Base-by-base conservation (phyloP, 179 eudicot species). In the Silene coronaria region DNA sequence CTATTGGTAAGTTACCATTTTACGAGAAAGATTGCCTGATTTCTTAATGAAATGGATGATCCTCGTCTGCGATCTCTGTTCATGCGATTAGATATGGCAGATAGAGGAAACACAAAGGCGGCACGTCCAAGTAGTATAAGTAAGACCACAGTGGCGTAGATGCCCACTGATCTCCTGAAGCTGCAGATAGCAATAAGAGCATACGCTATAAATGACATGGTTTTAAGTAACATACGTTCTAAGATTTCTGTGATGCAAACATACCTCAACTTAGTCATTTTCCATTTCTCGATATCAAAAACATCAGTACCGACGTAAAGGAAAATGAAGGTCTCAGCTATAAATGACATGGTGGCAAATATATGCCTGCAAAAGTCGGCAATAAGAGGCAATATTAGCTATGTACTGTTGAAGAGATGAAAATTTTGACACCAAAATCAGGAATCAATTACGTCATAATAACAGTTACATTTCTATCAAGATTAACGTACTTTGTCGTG, bases 221-320 rank as follows among this genome's bases (percentile, higher is more conserved):
- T 51, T 17, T 3, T 13, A 14, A 16, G 6, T 13, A 51, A 51
- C n/a, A 51, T 51, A 51, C 57, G 57, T 16, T 51, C 0, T 14
- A 14, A 51, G n/a, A 51, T 17, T 14, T 30, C 42, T 16, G 17
- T 30, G 59, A 19, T 27, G 9, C 48, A 63, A 80, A 45, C 70
- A 63, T 85, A 91, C 99, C 94, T 84, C 76, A 91, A 24, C 57
- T 81, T 86, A 86, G 88, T 95, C 87, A 85, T 82, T 79, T 79
- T 92, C 99, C 99, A 95, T 76, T 91, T 92, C 85, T 89, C 88
- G 2, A 91, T 87, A 83, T 95, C 97, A 63, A 95, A 88, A 58
- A 90, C 97, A 84, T 95, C 99, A 75, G 86, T 92, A 76, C 99
- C 99, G 78, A 95, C 97, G 23, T 95, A 92, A 16, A 95, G 88